A percentile compares a stretch with the other conserved stretches of the same genome.
Conservation (phyloP, 2,329 filamentous ascomycete species). For the Epicoccum sorghinum region DNA sequence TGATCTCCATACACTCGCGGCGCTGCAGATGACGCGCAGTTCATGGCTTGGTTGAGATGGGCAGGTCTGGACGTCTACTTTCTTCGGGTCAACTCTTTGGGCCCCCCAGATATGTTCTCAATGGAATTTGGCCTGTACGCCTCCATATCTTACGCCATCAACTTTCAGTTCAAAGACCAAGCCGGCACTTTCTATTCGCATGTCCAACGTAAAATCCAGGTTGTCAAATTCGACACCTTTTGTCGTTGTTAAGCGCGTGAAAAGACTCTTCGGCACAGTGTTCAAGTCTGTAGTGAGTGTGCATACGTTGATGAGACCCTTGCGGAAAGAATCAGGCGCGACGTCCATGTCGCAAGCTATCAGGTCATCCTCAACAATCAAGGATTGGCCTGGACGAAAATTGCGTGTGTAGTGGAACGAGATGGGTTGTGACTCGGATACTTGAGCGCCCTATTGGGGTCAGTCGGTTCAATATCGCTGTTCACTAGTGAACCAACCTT, state of each 20-base stretch:
- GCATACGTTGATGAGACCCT: slow-evolving; percentile 71
- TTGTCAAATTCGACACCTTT: slow-evolving; percentile 82
- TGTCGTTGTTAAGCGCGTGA: slow-evolving; percentile 78
- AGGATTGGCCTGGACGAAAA: slow-evolving; percentile 77
- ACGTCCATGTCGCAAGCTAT: slow-evolving; percentile 75
- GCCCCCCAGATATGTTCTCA: slow-evolving; percentile 42
- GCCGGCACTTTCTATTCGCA: slow-evolving; percentile 80
- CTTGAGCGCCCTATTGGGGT: slow-evolving; percentile 66
- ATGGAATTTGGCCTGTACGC: slow-evolving; percentile 80
- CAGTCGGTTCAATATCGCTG: neutral
- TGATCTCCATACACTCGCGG: too few species aligned
- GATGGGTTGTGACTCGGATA: slow-evolving; percentile 75
- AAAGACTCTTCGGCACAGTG: slow-evolving; percentile 74
- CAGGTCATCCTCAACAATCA: slow-evolving; percentile 79
- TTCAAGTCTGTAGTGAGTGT: slow-evolving; percentile 81
- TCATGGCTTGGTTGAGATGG: too few species aligned
- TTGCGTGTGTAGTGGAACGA: slow-evolving; percentile 87
- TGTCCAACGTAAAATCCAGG: slow-evolving; percentile 80
- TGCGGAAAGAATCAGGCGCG: slow-evolving; percentile 61
- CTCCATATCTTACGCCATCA: slow-evolving; percentile 76
- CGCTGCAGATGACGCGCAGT: too few species aligned
- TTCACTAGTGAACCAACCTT: slow-evolving; percentile 59
- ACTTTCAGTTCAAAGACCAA: slow-evolving; percentile 80
- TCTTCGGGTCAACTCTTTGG: too few species aligned
- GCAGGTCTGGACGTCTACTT: too few species aligned